Evolutionary conservation across 2,329 filamentous ascomycete species (phyloP).

Genomic region (Reticulascus tulasneorum): DNA sequence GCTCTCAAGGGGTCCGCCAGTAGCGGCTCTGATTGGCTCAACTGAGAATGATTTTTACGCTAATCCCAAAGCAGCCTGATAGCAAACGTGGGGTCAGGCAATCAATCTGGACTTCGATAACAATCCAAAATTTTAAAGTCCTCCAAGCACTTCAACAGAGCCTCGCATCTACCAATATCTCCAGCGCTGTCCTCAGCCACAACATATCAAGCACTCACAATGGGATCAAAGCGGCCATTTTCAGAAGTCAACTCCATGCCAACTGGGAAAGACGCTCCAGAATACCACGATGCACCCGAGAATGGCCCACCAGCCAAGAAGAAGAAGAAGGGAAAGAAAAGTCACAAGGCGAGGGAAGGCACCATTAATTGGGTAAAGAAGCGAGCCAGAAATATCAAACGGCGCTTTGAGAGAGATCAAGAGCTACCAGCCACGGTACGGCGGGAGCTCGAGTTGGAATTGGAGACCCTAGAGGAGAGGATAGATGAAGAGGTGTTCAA

Average conservation of each 20-base stretch:
- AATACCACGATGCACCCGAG: conserved; percentile 14
- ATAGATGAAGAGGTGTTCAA: conserved; percentile 56
- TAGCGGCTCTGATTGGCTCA: not conserved
- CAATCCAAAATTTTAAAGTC: conserved; percentile 19
- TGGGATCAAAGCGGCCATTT: conserved; percentile 26
- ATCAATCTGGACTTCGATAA: conserved; percentile 10
- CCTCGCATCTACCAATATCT: conserved; percentile 2
- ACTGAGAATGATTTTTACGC: not conserved
- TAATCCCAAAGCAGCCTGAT: conserved; percentile 8
- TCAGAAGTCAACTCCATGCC: conserved; percentile 15
- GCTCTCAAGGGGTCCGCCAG: too few relatives aligned
- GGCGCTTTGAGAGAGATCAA: conserved; percentile 57
- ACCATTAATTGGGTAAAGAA: conserved; percentile 64
- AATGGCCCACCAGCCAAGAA: conserved; percentile 22
- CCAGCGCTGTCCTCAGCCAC: not conserved
- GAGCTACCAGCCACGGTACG: conserved; percentile 65
- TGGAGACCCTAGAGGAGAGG: conserved; percentile 63
- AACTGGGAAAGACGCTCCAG: conserved; percentile 2
- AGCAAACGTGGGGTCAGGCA: conserved; percentile 6
- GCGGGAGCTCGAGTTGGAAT: conserved; percentile 67
- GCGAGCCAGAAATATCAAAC: conserved; percentile 64
- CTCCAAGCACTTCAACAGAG: conserved; percentile 14
- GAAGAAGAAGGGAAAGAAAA: conserved; percentile 31
- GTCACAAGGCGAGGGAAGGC: conserved; percentile 39
- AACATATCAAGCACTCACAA: conserved; percentile 6